Percentiles rank a stretch among this genome's conserved stretches.
Conservation (phyloP, 2,329 filamentous ascomycete species). For the Phoma sp. region DNA sequence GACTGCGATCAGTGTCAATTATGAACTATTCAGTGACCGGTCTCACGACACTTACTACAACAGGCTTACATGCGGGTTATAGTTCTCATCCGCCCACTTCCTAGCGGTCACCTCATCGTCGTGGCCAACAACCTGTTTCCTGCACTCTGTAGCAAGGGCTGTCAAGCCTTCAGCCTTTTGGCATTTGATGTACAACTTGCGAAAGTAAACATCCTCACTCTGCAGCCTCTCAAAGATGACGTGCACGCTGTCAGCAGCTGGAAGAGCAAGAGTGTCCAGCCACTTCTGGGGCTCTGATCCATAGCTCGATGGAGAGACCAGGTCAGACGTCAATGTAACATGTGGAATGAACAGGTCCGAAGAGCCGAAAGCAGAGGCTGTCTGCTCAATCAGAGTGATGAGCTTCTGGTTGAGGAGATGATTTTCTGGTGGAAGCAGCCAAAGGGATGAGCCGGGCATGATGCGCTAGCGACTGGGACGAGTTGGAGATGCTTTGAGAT, state of each 20-base stretch:
- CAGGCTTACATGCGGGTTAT: slow-evolving; percentile 49
- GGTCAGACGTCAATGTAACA: slow-evolving; percentile 50
- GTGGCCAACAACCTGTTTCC: slow-evolving; percentile 34
- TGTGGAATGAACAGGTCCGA: slow-evolving; percentile 50
- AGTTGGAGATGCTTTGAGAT: neutral
- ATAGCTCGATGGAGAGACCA: slow-evolving; percentile 34
- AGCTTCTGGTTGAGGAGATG: slow-evolving; percentile 41
- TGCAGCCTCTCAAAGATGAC: slow-evolving; percentile 40
- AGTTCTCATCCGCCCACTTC: slow-evolving; percentile 42
- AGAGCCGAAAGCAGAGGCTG: slow-evolving; percentile 45
- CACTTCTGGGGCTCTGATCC: slow-evolving; percentile 43
- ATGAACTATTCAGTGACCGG: neutral
- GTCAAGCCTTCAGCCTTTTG: slow-evolving; percentile 35
- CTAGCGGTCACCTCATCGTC: slow-evolving; percentile 29
- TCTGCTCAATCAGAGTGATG: slow-evolving; percentile 42
- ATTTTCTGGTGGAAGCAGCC: slow-evolving; percentile 49
- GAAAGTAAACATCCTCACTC: slow-evolving; percentile 47
- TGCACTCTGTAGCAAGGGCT: slow-evolving; percentile 36
- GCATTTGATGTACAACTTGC: slow-evolving; percentile 49
- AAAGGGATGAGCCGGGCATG: slow-evolving; percentile 52
- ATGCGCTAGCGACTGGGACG: slow-evolving; percentile 6
- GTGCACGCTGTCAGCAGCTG: slow-evolving; percentile 19
- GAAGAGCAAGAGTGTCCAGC: slow-evolving; percentile 43
- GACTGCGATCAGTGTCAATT: slow-evolving; percentile 21
- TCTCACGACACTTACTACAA: slow-evolving; percentile 46